phyloP scores from a whole-genome alignment of 2,329 filamentous ascomycete genomes.

The Mycosphaerelloides madeirae region DNA sequence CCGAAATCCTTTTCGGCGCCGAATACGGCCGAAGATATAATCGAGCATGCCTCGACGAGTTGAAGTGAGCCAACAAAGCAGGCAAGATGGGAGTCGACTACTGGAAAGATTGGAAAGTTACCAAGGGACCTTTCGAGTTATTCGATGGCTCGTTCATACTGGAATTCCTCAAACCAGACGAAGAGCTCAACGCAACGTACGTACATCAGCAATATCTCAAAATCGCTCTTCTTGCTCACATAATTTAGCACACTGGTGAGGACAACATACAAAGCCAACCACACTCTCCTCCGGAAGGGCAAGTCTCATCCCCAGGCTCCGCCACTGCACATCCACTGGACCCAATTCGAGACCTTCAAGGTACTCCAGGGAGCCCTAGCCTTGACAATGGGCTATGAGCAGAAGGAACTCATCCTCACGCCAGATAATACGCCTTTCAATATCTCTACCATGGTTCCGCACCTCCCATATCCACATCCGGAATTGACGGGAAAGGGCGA shows the following conservation, averaged over 20 bases:
- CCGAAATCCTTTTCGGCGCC: too few species aligned
- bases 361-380: conserved; percentile 7
- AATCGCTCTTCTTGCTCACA: background rate
- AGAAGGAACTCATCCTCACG: conserved; percentile 7
- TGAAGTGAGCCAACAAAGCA: background rate
- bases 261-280: background rate
- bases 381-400: conserved; percentile 7
- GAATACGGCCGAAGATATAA: too few species aligned
- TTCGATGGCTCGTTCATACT: conserved; percentile 10
- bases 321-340: conserved; percentile 11
- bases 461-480: conserved; percentile 3
- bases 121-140: conserved; percentile 7
- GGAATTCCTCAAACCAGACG: conserved; percentile 6
- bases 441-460: conserved; percentile 5
- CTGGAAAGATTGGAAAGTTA: conserved; percentile 3
- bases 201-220: background rate
- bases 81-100: conserved; percentile 1
- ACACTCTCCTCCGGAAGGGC: conserved; percentile 2
- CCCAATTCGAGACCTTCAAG: conserved; percentile 15
- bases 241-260: conserved; percentile 4
- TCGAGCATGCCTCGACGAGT: background rate
- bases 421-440: background rate
- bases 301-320: conserved; percentile 9
- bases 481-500: background rate
- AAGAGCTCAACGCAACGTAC: conserved; percentile 9